Conservation (phyloP, 768 basidiomycete genomes). For the Suillus luteus region DNA sequence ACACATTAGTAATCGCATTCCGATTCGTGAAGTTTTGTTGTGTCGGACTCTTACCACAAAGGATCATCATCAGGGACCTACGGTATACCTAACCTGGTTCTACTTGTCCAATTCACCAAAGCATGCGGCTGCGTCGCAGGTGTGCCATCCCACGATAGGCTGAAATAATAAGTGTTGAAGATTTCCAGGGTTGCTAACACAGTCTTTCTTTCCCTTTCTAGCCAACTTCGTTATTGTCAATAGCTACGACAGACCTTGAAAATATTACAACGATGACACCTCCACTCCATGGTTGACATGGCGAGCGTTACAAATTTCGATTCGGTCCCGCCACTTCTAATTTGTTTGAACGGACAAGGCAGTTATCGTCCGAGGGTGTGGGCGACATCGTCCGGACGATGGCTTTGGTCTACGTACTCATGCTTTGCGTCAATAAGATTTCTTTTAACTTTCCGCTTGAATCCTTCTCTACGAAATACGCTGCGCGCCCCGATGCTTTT, state of each 20-base stretch:
- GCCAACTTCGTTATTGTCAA: conserved; percentile 32
- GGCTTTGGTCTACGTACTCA: conserved; percentile 29
- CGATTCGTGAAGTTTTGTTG: not conserved
- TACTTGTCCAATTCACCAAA: conserved; percentile 17
- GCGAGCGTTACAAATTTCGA: conserved; percentile 32
- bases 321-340: conserved; percentile 34
- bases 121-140: not conserved
- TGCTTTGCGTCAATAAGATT: conserved; percentile 29
- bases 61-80: no score
- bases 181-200: conserved; percentile 4
- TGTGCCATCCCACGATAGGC: conserved; percentile 2
- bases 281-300: conserved; percentile 38
- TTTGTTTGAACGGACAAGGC: conserved; percentile 28
- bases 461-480: conserved; percentile 31
- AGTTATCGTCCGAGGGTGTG: conserved; percentile 24
- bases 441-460: conserved; percentile 31
- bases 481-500: conserved; percentile 36
- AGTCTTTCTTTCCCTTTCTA: conserved; percentile 22
- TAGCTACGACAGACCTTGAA: conserved; percentile 19
- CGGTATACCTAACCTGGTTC: not conserved
- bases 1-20: not conserved
- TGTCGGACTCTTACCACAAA: not conserved
- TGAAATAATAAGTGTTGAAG: conserved; percentile 10
- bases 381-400: conserved; percentile 21
- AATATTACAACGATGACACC: conserved; percentile 13